Evolutionary conservation across 345 rosid species (phyloP).

Genomic region (Eucalyptus microcorys): DNA sequence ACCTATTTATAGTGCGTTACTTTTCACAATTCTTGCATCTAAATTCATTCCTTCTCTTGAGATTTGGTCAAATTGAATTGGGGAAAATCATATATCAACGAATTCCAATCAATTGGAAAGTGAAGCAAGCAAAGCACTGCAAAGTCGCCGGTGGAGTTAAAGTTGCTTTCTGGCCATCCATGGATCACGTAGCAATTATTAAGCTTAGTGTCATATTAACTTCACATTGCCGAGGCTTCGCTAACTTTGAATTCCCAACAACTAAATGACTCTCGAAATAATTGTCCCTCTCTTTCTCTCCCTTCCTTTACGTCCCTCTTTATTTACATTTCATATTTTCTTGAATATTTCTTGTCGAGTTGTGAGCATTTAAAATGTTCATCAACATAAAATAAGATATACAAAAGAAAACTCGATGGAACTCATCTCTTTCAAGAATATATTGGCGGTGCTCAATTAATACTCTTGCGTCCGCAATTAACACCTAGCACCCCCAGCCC

Average conservation of each 20-base stretch:
- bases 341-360: background rate
- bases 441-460: too few relatives aligned
- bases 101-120: background rate
- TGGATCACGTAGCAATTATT: background rate
- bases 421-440: background rate
- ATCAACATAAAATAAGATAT: background rate
- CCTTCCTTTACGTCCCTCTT: background rate
- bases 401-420: background rate
- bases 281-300: background rate
- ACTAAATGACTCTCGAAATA: background rate
- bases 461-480: too few relatives aligned
- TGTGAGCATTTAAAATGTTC: background rate
- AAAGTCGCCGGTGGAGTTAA: background rate
- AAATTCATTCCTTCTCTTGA: background rate
- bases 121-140: too few relatives aligned
- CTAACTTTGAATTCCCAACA: background rate
- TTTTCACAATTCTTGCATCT: accelerated
- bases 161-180: background rate
- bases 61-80: background rate
- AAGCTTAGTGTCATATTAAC: background rate
- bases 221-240: background rate
- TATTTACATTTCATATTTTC: background rate
- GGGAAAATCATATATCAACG: background rate
- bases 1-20: background rate
- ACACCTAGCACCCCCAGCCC: too few relatives aligned